Evolutionary conservation across 1,284 basidiomycete genomes (phyloP).

Genomic region (Psilocybe mexicana): DNA sequence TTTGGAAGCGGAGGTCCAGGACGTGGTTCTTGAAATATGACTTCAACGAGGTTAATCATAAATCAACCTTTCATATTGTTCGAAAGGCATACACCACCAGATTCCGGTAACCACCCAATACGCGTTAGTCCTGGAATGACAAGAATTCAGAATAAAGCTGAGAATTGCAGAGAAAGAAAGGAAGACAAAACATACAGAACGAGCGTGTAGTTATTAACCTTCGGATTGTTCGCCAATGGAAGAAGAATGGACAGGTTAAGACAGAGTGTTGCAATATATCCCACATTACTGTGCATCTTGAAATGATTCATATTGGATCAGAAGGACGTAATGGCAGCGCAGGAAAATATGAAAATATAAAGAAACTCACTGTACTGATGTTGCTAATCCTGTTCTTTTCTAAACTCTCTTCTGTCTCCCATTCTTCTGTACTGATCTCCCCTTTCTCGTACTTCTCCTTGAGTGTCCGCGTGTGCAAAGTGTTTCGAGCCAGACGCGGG

Average conservation of each 20-base stretch:
- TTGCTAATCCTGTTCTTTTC: slow-evolving; percentile 88
- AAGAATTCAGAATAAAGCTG: neutral
- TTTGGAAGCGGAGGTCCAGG: slow-evolving; percentile 74
- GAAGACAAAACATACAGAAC: slow-evolving; percentile 43
- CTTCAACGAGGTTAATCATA: slow-evolving; percentile 33
- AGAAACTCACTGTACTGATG: slow-evolving; percentile 69
- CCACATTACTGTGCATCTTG: slow-evolving; percentile 76
- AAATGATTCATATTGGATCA: neutral
- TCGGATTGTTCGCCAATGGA: slow-evolving; percentile 62
- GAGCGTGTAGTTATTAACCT: slow-evolving; percentile 72
- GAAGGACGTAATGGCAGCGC: slow-evolving; percentile 15
- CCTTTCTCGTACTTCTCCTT: slow-evolving; percentile 60
- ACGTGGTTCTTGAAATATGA: slow-evolving; percentile 75
- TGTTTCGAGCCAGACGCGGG: slow-evolving; percentile 81
- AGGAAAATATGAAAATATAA: neutral
- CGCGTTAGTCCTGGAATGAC: slow-evolving; percentile 54
- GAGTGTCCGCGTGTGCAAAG: slow-evolving; percentile 62
- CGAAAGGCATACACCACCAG: slow-evolving; percentile 73
- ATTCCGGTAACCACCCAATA: slow-evolving; percentile 78
- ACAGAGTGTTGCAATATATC: slow-evolving; percentile 65
- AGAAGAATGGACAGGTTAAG: slow-evolving; percentile 77
- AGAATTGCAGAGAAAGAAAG: neutral
- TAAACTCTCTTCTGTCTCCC: slow-evolving; percentile 75
- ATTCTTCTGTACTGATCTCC: slow-evolving; percentile 59
- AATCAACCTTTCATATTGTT: neutral